Percentiles rank a stretch among this genome's conserved stretches.
These are phyloP conservation scores for Penicillium coprophilum DNA, from an alignment of 495 filamentous ascomycete species.

Conservation along the genomic window DNA sequence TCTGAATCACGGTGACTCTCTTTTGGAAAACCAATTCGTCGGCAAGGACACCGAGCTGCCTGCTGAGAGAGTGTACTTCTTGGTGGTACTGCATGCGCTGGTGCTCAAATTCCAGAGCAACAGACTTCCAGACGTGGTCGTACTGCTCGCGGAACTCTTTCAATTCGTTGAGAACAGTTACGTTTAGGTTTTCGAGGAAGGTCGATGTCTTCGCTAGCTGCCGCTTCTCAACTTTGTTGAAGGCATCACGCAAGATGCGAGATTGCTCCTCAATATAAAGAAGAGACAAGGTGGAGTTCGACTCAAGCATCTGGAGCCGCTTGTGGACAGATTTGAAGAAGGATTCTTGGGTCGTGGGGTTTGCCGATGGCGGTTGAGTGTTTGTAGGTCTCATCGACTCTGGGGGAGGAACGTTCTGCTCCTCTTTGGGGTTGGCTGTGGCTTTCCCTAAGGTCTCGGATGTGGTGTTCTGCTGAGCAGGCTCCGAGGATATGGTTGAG, in stretches of 20 bases:
- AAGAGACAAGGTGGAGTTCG: constrained; percentile 87
- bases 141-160: constrained; percentile 79
- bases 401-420: constrained; percentile 25
- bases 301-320: constrained; percentile 83
- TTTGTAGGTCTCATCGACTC: constrained; percentile 51
- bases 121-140: constrained; percentile 94
- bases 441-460: constrained; percentile 27
- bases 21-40: constrained; percentile 97
- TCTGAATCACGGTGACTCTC: constrained; percentile 86
- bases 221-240: constrained; percentile 83
- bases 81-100: constrained; percentile 77
- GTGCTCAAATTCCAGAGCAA: constrained; percentile 84
- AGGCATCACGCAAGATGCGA: constrained; percentile 83
- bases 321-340: constrained; percentile 98
- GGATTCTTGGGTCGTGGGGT: constrained; percentile 87
- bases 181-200: constrained; percentile 82
- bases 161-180: constrained; percentile 82
- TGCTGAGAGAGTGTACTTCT: constrained; percentile 77
- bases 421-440: constrained; percentile 30
- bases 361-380: constrained; percentile 58
- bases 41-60: constrained; percentile 80
- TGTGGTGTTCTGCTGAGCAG: constrained; percentile 26
- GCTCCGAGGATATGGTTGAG: constrained; percentile 21
- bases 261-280: constrained; percentile 98
- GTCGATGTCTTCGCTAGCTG: constrained; percentile 78